phyloP scores from a whole-genome alignment of 2,329 filamentous ascomycete genomes.

The Colletotrichum brevisporum region DNA sequence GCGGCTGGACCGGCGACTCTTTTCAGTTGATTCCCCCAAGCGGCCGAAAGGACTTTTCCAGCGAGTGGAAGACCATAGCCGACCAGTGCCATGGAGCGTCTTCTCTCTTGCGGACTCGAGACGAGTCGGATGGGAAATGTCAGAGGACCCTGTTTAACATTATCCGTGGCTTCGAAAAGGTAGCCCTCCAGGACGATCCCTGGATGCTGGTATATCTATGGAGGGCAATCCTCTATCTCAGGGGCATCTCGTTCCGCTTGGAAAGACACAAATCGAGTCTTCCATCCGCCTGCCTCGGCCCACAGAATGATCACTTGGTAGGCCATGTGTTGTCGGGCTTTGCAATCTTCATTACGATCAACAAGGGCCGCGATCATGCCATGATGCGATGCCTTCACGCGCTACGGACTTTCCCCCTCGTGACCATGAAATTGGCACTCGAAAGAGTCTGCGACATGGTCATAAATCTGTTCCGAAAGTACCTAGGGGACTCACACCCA shows the following conservation, averaged over 20 bases:
- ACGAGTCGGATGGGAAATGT: neutral
- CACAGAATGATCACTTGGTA: constrained; percentile 1
- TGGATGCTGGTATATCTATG: constrained; percentile 14
- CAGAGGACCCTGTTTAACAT: neutral
- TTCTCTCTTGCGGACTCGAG: neutral
- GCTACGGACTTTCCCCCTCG: neutral
- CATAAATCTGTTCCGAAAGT: neutral
- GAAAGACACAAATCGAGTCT: neutral
- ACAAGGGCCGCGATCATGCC: neutral
- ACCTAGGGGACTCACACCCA: constrained; percentile 1
- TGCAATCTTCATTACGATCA: neutral
- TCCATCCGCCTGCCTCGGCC: neutral
- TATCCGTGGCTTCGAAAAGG: neutral
- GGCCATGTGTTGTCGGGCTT: neutral
- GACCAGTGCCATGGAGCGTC: constrained; percentile 5
- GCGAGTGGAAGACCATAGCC: neutral
- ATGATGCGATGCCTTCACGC: neutral
- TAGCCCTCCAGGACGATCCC: neutral
- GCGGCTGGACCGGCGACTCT: neutral
- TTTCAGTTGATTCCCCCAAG: neutral
- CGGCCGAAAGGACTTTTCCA: neutral
- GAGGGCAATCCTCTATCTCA: constrained; percentile 3
- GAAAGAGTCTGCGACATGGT: neutral
- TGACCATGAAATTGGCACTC: neutral
- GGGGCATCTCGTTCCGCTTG: constrained; percentile 1